A percentile compares a stretch with the other conserved stretches of the same genome.
phyloP scores from a whole-genome alignment of 1,139 yeast genomes.

The Waltiozyma sp. region DNA sequence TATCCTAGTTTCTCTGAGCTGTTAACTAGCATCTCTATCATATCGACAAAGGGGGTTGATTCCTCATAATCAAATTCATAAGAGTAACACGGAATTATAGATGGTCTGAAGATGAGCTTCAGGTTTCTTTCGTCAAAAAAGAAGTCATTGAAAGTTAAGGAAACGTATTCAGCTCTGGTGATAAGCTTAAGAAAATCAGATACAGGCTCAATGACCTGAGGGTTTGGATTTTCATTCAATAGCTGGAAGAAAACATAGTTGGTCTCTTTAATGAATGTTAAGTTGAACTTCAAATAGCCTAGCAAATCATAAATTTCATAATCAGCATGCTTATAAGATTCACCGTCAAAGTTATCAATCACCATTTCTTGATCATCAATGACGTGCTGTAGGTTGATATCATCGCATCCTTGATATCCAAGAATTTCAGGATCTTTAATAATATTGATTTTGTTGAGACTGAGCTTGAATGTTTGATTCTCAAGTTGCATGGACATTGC shows the following conservation, averaged over 20 bases:
- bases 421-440: not conserved
- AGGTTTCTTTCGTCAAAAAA: constrained; percentile 9
- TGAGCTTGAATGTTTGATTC: not conserved
- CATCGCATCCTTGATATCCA: not conserved
- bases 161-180: constrained; percentile 15
- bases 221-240: constrained; percentile 2
- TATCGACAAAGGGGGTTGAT: not conserved
- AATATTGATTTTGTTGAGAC: not conserved
- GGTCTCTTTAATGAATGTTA: constrained; percentile 12
- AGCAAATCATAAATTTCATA: not conserved
- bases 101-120: constrained; percentile 13
- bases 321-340: not conserved
- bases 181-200: constrained; percentile 12
- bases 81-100: constrained; percentile 11
- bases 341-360: not conserved
- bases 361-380: not conserved
- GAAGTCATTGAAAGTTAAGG: constrained; percentile 14
- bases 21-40: constrained; percentile 6
- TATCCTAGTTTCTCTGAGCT: constrained; percentile 6
- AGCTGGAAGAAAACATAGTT: constrained; percentile 12
- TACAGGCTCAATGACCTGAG: constrained; percentile 5
- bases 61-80: constrained; percentile 14
- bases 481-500: not conserved
- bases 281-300: constrained; percentile 5
- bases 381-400: not conserved